These are phyloP conservation scores for Tylopilus felleus DNA, from an alignment of 768 basidiomycete species.

Conservation along the genomic window DNA sequence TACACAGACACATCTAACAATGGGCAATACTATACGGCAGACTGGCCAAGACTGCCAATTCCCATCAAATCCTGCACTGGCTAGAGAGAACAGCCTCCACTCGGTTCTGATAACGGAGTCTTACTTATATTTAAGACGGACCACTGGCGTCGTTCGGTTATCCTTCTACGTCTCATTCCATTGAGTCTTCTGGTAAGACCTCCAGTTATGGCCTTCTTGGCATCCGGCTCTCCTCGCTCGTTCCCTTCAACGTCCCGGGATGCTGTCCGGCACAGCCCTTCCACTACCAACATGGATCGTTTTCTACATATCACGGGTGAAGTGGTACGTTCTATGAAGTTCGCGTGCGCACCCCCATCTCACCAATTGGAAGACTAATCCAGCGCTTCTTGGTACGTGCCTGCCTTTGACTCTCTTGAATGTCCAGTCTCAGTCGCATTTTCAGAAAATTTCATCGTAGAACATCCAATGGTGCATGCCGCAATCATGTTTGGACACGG, in stretches of 20 bases:
- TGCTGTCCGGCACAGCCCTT: not conserved
- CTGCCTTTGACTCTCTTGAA: not conserved
- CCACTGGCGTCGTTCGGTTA: not conserved
- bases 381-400: constrained; percentile 15
- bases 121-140: not conserved
- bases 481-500: constrained; percentile 24
- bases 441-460: constrained; percentile 14
- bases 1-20: not conserved
- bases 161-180: not conserved
- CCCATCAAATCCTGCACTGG: not conserved
- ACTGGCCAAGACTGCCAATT: not conserved
- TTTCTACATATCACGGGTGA: constrained; percentile 18
- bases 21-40: not conserved
- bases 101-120: too few relatives aligned
- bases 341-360: not conserved
- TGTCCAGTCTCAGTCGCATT: not conserved
- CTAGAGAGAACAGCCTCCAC: not conserved
- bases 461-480: constrained; percentile 13
- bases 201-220: constrained; percentile 1
- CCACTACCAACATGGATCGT: not conserved
- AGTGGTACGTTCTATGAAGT: constrained; percentile 7
- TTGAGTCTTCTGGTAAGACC: constrained; percentile 14
- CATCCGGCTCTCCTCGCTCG: not conserved
- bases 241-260: not conserved
- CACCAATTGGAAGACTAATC: constrained; percentile 12